Percentiles rank a stretch among this genome's conserved stretches.
Conservation (phyloP, 208 protist genomes). For the Crithidia fasciculata region DNA sequence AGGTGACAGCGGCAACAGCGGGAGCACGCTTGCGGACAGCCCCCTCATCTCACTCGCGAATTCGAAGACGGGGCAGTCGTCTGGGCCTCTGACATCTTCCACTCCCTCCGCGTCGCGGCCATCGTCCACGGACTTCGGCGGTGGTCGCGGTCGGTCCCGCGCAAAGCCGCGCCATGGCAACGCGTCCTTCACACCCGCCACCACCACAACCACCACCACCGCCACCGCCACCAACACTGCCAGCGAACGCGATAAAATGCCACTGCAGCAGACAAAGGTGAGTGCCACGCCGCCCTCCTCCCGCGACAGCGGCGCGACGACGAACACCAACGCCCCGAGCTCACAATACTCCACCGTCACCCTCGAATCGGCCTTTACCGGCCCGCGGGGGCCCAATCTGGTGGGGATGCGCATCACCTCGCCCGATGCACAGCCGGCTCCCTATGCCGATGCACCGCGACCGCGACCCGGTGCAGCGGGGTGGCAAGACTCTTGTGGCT, state of each 20-base stretch:
- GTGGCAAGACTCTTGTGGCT: neutral
- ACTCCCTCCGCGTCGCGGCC: neutral
- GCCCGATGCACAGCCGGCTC: neutral
- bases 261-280: neutral
- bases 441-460: neutral
- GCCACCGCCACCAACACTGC: neutral
- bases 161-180: neutral
- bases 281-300: neutral
- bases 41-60: conserved; percentile 4
- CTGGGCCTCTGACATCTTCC: no score
- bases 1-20: neutral
- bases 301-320: neutral
- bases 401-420: neutral
- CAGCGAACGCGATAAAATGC: neutral
- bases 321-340: neutral
- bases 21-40: neutral
- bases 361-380: neutral
- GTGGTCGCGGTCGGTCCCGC: no score
- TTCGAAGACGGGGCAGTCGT: neutral
- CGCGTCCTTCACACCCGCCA: neutral
- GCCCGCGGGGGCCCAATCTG: neutral
- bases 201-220: neutral
- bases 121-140: neutral
- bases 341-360: conserved; percentile 2
- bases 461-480: neutral